phyloP scores from a whole-genome alignment of 2,329 filamentous ascomycete genomes.

The Clarireedia monteithiana region DNA sequence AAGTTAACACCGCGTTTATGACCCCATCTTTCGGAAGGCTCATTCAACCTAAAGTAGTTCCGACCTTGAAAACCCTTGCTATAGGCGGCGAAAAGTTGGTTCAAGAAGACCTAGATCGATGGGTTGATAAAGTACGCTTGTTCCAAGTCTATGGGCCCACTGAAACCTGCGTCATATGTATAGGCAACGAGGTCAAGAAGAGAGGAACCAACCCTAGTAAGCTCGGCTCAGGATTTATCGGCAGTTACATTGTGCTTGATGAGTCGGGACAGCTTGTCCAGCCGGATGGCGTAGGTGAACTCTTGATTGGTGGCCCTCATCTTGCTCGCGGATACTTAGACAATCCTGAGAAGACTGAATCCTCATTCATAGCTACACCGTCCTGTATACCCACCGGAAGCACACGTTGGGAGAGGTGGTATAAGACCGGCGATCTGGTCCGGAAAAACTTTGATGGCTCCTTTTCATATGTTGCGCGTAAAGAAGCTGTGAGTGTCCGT shows the following conservation, averaged over 20 bases:
- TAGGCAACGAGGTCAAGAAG: neutral
- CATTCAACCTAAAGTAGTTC: conserved; percentile 75
- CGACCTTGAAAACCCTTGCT: conserved; percentile 63
- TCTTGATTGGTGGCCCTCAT: conserved; percentile 32
- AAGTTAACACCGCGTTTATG: conserved; percentile 15
- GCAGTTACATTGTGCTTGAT: neutral
- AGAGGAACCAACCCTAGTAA: neutral
- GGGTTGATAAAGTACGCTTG: conserved; percentile 30
- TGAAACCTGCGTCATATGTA: conserved; percentile 4
- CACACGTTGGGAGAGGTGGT: conserved; percentile 38
- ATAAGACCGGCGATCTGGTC: conserved; percentile 54
- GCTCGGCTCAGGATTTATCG: neutral
- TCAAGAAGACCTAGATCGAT: conserved; percentile 38
- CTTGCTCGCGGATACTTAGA: conserved; percentile 35
- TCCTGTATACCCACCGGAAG: conserved; percentile 32
- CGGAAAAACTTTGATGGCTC: conserved; percentile 42
- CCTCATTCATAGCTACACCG: conserved; percentile 38
- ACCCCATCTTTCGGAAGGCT: conserved; percentile 44
- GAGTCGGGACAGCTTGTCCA: conserved; percentile 25
- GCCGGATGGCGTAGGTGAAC: conserved; percentile 29
- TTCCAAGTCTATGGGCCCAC: conserved; percentile 59
- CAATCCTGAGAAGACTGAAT: conserved; percentile 29
- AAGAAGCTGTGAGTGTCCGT: conserved; percentile 38
- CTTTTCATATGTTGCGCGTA: conserved; percentile 52
- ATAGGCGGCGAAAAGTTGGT: conserved; percentile 81